Evolutionary conservation across 768 basidiomycete genomes (phyloP), one percentile per base, ranked within the genome.

Genomic region (Kwoniella mangroviensis): DNA sequence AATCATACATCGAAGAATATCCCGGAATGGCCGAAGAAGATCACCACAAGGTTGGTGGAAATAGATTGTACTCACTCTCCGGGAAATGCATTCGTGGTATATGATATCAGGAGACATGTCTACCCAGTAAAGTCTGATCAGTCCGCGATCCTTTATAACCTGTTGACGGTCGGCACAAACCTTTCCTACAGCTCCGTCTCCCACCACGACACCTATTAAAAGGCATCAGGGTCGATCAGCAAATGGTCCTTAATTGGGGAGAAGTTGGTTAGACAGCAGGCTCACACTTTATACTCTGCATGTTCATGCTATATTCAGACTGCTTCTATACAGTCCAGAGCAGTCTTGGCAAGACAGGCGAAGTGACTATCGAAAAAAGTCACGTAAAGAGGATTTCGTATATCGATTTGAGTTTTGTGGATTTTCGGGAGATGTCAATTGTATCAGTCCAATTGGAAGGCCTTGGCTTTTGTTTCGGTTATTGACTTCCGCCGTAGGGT

Each of bases 61-160:
- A 34, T 34, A 34, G 34, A 34, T 34, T 34, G 34, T 34, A 34
- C 67, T 69, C 42, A 69, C 67, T 78, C 77, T 88, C 96, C 94
- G 54, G 94, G 94, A 80, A 96, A 97, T 51, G 94, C 88, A 82
- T 96, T 97, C 84, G 96, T 93, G 24, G 94, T 94, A 80, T 97
- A 97, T 45, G 95, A 94, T 78, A 97, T 97, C 76, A 97, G 88
- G 69, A 96, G 87, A 87, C 94, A 96, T 57, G 94, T 97, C 88
- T 96, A 65, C 21, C 12, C 21, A 26, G 13, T 13, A 7, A 12
- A 49, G 15, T 17, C 3, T 41, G 4, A 22, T 58, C 34, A 66
- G 54, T 51, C n/a, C 2, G 19, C 51, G 17, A 15, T 51, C 42
- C 45, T 40, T 19, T 51, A 15, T 24, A 22, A 49, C 40, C 17